Evolutionary conservation across 176 grass and related monocot species (phyloP).

Genomic region (Thinopyrum elongatum): DNA sequence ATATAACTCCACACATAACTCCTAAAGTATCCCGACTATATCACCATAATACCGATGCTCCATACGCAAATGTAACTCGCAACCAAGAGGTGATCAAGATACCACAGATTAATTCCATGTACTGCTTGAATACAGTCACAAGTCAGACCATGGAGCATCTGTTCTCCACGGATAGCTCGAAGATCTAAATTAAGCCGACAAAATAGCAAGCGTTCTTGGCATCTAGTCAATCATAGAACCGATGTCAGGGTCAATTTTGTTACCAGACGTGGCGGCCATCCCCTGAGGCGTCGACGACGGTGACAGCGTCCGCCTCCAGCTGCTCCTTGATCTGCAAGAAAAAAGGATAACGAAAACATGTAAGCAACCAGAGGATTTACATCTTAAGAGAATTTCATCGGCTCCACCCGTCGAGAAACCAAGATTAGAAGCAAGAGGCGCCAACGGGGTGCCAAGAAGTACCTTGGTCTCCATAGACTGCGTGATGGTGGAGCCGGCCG

Average conservation of each 20-base stretch:
- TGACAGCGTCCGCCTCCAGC: conserved; percentile 62
- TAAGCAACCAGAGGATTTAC: not conserved
- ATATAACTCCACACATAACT: not conserved
- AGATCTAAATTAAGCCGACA: not conserved
- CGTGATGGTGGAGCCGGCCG: conserved; percentile 35
- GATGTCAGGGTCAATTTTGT: not conserved
- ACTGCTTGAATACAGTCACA: not conserved
- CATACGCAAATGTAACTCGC: not conserved
- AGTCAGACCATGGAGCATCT: not conserved
- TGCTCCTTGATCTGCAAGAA: conserved; percentile 68
- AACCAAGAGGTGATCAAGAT: not conserved
- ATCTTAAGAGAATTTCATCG: not conserved
- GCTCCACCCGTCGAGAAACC: not conserved
- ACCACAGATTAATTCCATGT: not conserved
- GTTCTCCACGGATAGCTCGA: not conserved
- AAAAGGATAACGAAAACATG: not conserved
- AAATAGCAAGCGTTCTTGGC: not conserved
- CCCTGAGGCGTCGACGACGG: conserved; percentile 62
- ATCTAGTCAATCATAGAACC: not conserved
- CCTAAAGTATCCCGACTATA: not conserved
- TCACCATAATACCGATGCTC: not conserved
- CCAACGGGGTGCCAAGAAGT: not conserved
- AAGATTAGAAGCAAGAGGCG: not conserved
- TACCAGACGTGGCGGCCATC: conserved; percentile 69
- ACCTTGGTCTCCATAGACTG: conserved; percentile 60